A percentile compares a stretch with the other conserved stretches of the same genome.
Evolutionary conservation across 2,329 filamentous ascomycete genomes (phyloP).

Genomic region (Thelonectria olida): DNA sequence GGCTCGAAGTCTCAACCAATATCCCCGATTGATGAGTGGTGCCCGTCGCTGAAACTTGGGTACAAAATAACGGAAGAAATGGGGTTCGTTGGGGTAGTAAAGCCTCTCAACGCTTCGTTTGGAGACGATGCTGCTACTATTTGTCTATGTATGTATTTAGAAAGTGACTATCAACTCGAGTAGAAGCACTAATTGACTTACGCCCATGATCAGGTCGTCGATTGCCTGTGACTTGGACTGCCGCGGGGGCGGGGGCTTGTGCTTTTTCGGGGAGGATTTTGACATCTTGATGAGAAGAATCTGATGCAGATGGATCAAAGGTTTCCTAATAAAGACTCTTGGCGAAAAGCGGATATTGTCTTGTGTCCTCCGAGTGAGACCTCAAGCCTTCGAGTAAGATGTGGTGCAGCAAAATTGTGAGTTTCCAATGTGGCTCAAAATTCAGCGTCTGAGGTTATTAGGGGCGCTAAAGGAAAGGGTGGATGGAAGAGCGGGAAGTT

Average conservation of each 20-base stretch:
- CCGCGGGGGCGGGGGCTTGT: constrained; percentile 17
- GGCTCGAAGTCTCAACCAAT: constrained; percentile 85
- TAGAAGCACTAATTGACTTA: constrained; percentile 45
- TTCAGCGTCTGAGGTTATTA: constrained; percentile 5
- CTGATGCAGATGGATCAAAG: background rate
- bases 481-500: background rate
- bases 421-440: constrained; percentile 17
- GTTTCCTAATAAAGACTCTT: background rate
- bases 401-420: constrained; percentile 7
- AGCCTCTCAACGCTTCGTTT: constrained; percentile 92
- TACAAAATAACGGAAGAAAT: constrained; percentile 90
- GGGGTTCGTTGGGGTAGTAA: constrained; percentile 79
- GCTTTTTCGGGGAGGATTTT: constrained; percentile 17
- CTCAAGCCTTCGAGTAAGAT: background rate
- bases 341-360: background rate
- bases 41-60: constrained; percentile 82
- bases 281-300: constrained; percentile 21
- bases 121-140: constrained; percentile 90
- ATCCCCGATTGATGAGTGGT: constrained; percentile 91
- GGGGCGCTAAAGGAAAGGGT: constrained; percentile 3
- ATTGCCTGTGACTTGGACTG: constrained; percentile 40
- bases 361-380: background rate
- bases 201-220: constrained; percentile 66
- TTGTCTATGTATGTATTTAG: constrained; percentile 65
- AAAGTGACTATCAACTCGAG: constrained; percentile 1